A percentile compares a stretch with the other conserved stretches of the same genome.
Evolutionary conservation across 768 basidiomycete genomes (phyloP).

Genomic region (Trametes meyenii): DNA sequence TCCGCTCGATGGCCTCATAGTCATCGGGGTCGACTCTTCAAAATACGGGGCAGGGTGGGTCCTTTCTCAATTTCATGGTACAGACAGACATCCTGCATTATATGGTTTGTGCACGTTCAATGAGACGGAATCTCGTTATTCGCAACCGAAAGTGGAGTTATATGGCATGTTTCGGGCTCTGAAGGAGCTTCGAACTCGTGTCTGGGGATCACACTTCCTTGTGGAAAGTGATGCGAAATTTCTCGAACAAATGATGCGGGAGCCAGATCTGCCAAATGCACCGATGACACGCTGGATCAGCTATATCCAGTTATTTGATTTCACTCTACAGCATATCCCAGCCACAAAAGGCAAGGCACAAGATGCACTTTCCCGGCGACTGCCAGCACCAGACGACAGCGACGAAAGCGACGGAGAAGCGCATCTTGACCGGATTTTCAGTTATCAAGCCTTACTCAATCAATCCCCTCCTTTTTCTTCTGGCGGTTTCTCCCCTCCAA

Average conservation of each 20-base stretch:
- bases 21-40: slow-evolving; percentile 28
- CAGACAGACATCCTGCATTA: slow-evolving; percentile 25
- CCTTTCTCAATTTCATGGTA: slow-evolving; percentile 19
- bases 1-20: background rate
- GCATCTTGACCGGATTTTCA: background rate
- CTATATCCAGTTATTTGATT: slow-evolving; percentile 24
- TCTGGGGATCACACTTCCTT: slow-evolving; percentile 38
- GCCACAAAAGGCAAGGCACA: slow-evolving; percentile 22
- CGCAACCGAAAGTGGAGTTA: slow-evolving; percentile 44
- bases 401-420: background rate
- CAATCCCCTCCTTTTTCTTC: background rate
- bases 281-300: slow-evolving; percentile 29
- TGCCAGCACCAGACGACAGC: background rate
- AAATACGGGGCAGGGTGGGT: slow-evolving; percentile 28
- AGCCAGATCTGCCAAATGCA: slow-evolving; percentile 27
- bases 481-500: too few species aligned
- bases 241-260: slow-evolving; percentile 32
- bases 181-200: slow-evolving; percentile 31
- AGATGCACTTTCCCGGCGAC: slow-evolving; percentile 28
- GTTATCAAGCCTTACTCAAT: background rate
- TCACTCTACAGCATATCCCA: slow-evolving; percentile 27
- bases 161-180: slow-evolving; percentile 41
- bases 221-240: slow-evolving; percentile 36
- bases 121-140: slow-evolving; percentile 35
- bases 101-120: slow-evolving; percentile 41